A percentile compares a stretch with the other conserved stretches of the same genome.
Conservation (phyloP, 495 filamentous ascomycete species). For the Zalerion maritima region DNA sequence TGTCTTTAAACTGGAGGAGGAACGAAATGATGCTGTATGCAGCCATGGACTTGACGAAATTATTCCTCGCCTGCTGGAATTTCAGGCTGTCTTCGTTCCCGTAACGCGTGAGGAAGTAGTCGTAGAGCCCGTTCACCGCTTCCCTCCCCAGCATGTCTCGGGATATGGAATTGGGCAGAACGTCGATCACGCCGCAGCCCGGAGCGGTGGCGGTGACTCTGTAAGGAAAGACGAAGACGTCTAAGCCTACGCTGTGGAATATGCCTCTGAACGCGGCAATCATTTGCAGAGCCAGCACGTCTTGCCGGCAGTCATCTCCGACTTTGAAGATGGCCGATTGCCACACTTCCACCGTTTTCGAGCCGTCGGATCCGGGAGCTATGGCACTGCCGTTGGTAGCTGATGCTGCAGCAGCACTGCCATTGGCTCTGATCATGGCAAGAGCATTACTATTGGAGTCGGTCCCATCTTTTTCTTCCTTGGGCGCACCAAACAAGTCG, state of each 20-base stretch:
- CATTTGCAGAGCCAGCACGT: conserved; percentile 93
- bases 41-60: conserved; percentile 99
- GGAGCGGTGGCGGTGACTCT: conserved; percentile 96
- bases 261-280: conserved; percentile 94
- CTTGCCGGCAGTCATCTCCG: conserved; percentile 95
- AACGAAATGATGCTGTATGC: conserved; percentile 99
- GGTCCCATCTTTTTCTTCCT: conserved; percentile 18
- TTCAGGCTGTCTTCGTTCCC: conserved; percentile 84
- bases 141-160: conserved; percentile 97
- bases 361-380: conserved; percentile 12
- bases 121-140: conserved; percentile 92
- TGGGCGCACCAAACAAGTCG: conserved; percentile 24
- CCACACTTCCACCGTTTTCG: conserved; percentile 77
- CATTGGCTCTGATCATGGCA: too few relatives aligned
- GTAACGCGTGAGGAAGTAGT: conserved; percentile 95
- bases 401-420: too few relatives aligned
- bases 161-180: conserved; percentile 92
- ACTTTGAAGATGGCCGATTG: conserved; percentile 99
- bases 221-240: conserved; percentile 95
- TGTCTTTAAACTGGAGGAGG: conserved; percentile 95
- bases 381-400: conserved; percentile 5
- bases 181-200: conserved; percentile 95
- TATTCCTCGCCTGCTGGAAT: conserved; percentile 90
- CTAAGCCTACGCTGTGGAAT: conserved; percentile 82
- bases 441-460: conserved; percentile 15